phyloP scores from a whole-genome alignment of 2,329 filamentous ascomycete species.

The Neonectria faginata region DNA sequence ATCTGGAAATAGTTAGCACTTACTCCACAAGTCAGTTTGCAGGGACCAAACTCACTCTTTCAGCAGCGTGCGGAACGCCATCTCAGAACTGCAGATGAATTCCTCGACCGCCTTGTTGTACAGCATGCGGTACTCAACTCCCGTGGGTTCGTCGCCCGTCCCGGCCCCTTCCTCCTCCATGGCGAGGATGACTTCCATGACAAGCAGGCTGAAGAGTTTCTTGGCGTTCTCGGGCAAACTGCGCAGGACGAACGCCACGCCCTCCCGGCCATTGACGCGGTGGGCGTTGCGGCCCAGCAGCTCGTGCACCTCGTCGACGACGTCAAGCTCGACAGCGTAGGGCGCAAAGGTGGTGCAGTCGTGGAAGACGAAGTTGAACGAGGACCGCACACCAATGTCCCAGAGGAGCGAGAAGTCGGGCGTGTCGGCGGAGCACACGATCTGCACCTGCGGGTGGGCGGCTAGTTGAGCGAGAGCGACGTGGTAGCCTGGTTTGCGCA shows the following conservation, averaged over 20 bases:
- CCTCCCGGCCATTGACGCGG: constrained; percentile 87
- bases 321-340: constrained; percentile 79
- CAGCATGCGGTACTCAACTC: constrained; percentile 88
- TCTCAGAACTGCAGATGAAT: constrained; percentile 96
- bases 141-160: constrained; percentile 66
- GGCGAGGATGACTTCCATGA: constrained; percentile 83
- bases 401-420: constrained; percentile 89
- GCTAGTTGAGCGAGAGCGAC: constrained; percentile 81
- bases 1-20: constrained; percentile 61
- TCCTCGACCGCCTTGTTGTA: constrained; percentile 97
- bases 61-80: constrained; percentile 91
- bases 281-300: constrained; percentile 84
- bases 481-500: constrained; percentile 79
- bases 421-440: constrained; percentile 87
- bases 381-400: constrained; percentile 86
- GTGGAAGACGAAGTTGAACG: constrained; percentile 90
- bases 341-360: constrained; percentile 91
- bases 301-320: constrained; percentile 90
- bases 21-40: neutral
- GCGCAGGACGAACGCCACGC: constrained; percentile 89
- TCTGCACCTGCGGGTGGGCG: constrained; percentile 75
- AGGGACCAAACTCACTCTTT: constrained; percentile 77
- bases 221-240: constrained; percentile 93
- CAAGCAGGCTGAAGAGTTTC: constrained; percentile 84
- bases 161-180: constrained; percentile 69